Base-by-base conservation (phyloP, 2,329 filamentous ascomycete species). In the Colletotrichum euphorbiae region DNA sequence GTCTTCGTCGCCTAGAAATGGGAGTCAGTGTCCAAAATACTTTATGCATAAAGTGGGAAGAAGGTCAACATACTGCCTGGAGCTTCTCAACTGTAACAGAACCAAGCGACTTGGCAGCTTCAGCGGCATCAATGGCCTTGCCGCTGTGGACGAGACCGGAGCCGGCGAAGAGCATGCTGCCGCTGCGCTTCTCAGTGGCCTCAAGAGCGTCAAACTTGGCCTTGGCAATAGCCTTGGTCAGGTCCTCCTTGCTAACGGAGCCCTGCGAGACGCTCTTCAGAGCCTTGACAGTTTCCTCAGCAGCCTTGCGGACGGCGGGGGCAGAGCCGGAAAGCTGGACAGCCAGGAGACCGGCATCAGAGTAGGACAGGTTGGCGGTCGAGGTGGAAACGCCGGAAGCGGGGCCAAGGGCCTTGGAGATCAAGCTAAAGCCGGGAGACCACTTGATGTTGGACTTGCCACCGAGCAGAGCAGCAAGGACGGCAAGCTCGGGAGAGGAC, bases 361-460 rank as follows among this genome's bases (percentile, higher is more conserved):
- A 97, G 89, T 98, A 99, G 72, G 91, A 87, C 73, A 90, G 84
- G 83, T 96, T 95, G 75, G 90, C 87, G 71, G 95, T 93, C 42
- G 88, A 85, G 75, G 93, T 88, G 58, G 85, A 86, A 71, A 92
- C 88, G 72, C 89, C 89, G 42, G 90, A 85, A 75, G 89, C 84
- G 51, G 87, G 85, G 70, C 90, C 85, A 65, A 90, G 87, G 69
- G 91, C 91, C 85, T 97, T 94, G 77, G 92, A 87, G 69, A 99
- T 89, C 70, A 98, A 87, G 68, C 93, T 95, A 87, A 97, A 98
- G 75, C 96, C 96, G 71, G 93, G 84, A 59, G 93, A 91, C 95
- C 95, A 99, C 86, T 98, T 99, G 85, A 98, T 94, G 81, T 85
- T 91, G 62, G 94, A 92, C 81, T 97, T 84, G 70, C 95, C 96